phyloP scores from a whole-genome alignment of 2,329 filamentous ascomycete genomes.

The Beauveria rudraprayagi region DNA sequence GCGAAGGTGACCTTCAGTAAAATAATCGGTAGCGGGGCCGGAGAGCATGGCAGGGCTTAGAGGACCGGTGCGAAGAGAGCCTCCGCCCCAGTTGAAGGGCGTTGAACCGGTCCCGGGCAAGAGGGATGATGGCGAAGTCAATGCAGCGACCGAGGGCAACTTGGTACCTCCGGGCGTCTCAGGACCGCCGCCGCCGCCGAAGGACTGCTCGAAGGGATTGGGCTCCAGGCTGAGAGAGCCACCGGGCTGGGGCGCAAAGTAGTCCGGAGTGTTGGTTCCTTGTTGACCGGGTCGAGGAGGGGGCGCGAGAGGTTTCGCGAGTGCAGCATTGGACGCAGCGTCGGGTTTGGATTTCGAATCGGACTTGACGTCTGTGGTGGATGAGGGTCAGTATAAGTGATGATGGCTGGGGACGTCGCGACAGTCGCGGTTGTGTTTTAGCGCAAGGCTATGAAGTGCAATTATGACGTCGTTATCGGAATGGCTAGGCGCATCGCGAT shows the following conservation, averaged over 20 bases:
- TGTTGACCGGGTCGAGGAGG: conserved; percentile 57
- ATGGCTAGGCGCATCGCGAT: conserved; percentile 13
- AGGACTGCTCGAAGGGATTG: conserved; percentile 96
- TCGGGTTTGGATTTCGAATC: conserved; percentile 42
- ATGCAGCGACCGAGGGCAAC: conserved; percentile 78
- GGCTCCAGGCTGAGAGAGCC: conserved; percentile 68
- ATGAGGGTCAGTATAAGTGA: conserved; percentile 1
- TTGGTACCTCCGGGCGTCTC: conserved; percentile 80
- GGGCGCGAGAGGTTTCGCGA: conserved; percentile 59
- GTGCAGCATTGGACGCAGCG: conserved; percentile 47
- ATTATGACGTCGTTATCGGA: conserved; percentile 13
- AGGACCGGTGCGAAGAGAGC: conserved; percentile 83
- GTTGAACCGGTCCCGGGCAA: conserved; percentile 65
- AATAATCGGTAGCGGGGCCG: conserved; percentile 79
- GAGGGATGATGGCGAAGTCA: conserved; percentile 83
- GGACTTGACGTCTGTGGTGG: conserved; percentile 36
- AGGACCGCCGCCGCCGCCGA: conserved; percentile 53
- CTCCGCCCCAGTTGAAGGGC: conserved; percentile 69
- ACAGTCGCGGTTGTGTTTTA: conserved; percentile 7
- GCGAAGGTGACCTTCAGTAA: conserved; percentile 69
- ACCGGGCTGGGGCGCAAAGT: conserved; percentile 53
- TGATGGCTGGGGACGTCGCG: neutral
- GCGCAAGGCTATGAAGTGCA: neutral
- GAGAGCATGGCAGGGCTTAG: conserved; percentile 96
- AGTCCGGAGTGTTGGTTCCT: conserved; percentile 54